A percentile compares a stretch with the other conserved stretches of the same genome.
Evolutionary conservation across 805 yeast genomes (phyloP).

Genomic region (Myxozyma lipomycoides): DNA sequence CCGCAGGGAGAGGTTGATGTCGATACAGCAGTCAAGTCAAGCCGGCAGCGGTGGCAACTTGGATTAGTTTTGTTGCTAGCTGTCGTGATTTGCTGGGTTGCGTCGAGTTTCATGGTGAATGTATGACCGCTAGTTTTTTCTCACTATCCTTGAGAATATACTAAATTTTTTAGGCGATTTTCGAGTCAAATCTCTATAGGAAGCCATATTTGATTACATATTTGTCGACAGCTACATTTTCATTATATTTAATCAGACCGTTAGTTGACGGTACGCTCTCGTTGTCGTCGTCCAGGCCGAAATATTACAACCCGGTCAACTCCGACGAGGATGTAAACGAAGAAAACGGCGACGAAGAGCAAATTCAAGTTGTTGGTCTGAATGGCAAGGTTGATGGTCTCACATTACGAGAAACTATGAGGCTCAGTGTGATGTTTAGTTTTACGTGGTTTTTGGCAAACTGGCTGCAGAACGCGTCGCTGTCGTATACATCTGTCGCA

Average conservation of each 20-base stretch:
- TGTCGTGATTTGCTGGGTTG: slow-evolving; percentile 58
- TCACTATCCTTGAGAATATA: too few species aligned
- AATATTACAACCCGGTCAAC: neutral
- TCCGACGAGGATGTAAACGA: neutral
- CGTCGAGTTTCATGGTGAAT: slow-evolving; percentile 81
- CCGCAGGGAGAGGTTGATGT: neutral
- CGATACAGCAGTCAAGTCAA: neutral
- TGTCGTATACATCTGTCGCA: slow-evolving; percentile 86
- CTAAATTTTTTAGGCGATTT: slow-evolving; percentile 45
- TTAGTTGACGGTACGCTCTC: slow-evolving; percentile 29
- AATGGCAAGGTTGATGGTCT: slow-evolving; percentile 10
- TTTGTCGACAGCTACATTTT: slow-evolving; percentile 80
- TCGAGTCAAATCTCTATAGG: slow-evolving; percentile 63
- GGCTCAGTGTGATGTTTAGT: slow-evolving; percentile 75
- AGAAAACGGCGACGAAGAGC: neutral
- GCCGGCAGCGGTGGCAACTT: slow-evolving; percentile 14
- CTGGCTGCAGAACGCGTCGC: slow-evolving; percentile 79
- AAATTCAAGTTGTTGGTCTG: neutral
- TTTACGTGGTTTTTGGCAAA: slow-evolving; percentile 88
- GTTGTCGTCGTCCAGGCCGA: neutral
- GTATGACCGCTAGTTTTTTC: too few species aligned
- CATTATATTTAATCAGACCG: slow-evolving; percentile 69
- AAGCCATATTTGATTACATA: slow-evolving; percentile 94
- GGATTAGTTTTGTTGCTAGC: slow-evolving; percentile 18
- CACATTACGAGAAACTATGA: slow-evolving; percentile 57